Conservation (phyloP, 768 basidiomycete genomes). For the Dioszegia aurantiaca region DNA sequence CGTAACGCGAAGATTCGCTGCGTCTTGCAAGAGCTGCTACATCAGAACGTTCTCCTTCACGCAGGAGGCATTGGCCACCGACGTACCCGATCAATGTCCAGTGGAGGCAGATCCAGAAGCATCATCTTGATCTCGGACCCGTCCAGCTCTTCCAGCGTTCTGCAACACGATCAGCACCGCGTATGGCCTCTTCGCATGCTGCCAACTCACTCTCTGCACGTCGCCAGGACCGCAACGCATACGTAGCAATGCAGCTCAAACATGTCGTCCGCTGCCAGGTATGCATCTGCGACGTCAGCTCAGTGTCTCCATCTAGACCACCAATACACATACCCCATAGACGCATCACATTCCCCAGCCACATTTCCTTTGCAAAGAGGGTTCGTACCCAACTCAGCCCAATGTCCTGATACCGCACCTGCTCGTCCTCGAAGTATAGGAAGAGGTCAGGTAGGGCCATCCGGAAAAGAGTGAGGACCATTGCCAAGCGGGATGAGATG, state of each 20-base stretch:
- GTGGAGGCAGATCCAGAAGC: conserved; percentile 42
- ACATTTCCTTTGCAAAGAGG: conserved; percentile 41
- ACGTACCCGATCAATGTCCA: conserved; percentile 46
- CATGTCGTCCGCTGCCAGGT: conserved; percentile 46
- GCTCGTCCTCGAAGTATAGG: conserved; percentile 46
- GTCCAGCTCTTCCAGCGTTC: conserved; percentile 46
- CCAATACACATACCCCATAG: conserved; percentile 40
- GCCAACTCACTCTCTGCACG: conserved; percentile 43
- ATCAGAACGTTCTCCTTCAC: too few relatives aligned
- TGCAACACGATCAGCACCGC: background rate
- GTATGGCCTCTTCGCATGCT: background rate
- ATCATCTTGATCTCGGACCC: conserved; percentile 45
- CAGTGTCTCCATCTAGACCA: background rate
- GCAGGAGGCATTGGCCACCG: too few relatives aligned
- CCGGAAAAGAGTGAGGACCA: conserved; percentile 39
- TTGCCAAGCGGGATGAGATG: conserved; percentile 36
- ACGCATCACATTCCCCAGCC: conserved; percentile 41
- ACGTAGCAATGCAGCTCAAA: conserved; percentile 47
- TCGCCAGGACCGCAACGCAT: conserved; percentile 42
- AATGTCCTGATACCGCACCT: conserved; percentile 37
- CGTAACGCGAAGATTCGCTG: conserved; percentile 39
- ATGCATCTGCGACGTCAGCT: conserved; percentile 33
- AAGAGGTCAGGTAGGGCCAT: conserved; percentile 37
- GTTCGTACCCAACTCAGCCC: conserved; percentile 39
- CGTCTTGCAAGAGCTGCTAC: conserved; percentile 46